Evolutionary conservation across 2,329 filamentous ascomycete genomes (phyloP), one percentile per base, ranked within the genome.

Genomic region (Microcyclosporella mali): DNA sequence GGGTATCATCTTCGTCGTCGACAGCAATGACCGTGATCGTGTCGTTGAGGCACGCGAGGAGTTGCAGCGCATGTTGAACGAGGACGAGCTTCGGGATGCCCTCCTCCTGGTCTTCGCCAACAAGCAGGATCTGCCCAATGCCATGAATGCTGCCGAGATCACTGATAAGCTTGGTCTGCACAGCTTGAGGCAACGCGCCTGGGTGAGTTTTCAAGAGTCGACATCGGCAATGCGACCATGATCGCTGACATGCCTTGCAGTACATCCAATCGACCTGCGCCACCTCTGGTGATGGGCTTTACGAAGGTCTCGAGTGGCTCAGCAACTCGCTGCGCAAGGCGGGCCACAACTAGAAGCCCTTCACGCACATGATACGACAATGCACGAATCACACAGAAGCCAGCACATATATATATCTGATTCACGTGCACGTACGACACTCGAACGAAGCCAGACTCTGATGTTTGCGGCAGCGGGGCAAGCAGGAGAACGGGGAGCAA

Each of bases 251-350:
- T 27, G 6, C n/a, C 9, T 15, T 32, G 3, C 15, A 74, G 90
- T 97, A 94, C 79, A 97, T 97, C 74, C 90, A 97, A 88, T 95
- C 90, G 56, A 97, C 92, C 68, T 97, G 90, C 77, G 90, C 90
- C 70, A 97, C 92, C 60, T 95, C 89, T 57, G 90, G 90, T 80
- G 92, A 97, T 72, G 90, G 90, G 88, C 85, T 97, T 64, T 97
- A 97, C 73, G 90, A 97, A 76, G 90, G 90, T 82, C 87, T 97
- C 64, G 89, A 74, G 60, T 73, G 70, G 70, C 63, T 73, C 65
- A 72, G 69, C 68, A 73, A 72, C 66, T 72, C 70, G 51, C 70
- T 73, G 60, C 70, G 70, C 67, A 73, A 73, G 68, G 69, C 70
- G 45, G 70, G 70, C 54, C 70, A 72, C 67, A 65, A 70, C 60